Evolutionary conservation across 106 monocot genomes (phyloP).

Genomic region (Platanthera zijinensis): DNA sequence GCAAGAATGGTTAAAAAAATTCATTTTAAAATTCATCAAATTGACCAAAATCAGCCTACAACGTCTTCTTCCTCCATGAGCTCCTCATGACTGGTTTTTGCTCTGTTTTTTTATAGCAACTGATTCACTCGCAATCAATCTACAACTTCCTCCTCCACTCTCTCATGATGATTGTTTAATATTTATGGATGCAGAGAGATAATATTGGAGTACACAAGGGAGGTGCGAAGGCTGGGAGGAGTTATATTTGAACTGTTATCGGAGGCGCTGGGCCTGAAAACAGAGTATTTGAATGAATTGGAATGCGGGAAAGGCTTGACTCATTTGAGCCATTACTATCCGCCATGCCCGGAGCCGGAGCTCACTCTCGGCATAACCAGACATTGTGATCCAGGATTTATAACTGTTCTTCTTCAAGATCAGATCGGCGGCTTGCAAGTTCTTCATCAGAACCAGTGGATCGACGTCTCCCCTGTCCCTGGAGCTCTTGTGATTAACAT

Average conservation of each 20-base stretch:
- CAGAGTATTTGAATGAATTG: constrained; percentile 33
- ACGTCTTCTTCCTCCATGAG: too few relatives aligned
- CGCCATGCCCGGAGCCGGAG: constrained; percentile 65
- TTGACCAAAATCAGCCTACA: too few relatives aligned
- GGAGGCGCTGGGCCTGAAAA: constrained; percentile 22
- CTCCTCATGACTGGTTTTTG: too few relatives aligned
- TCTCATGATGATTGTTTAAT: background rate
- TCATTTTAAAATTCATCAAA: too few relatives aligned
- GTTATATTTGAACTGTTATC: constrained; percentile 10
- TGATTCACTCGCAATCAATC: too few relatives aligned
- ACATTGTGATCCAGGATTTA: constrained; percentile 50
- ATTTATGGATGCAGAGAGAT: background rate
- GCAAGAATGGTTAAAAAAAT: too few relatives aligned
- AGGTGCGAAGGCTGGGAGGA: background rate
- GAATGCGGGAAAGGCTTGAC: constrained; percentile 31
- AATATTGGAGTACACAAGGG: constrained; percentile 3
- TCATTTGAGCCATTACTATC: constrained; percentile 57
- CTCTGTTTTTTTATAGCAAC: too few relatives aligned
- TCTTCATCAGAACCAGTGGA: constrained; percentile 36
- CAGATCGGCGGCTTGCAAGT: constrained; percentile 61
- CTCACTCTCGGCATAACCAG: constrained; percentile 48
- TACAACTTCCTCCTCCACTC: too few relatives aligned
- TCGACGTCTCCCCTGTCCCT: constrained; percentile 30
- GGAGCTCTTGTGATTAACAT: constrained; percentile 66
- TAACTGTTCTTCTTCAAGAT: constrained; percentile 71